Evolutionary conservation across 495 filamentous ascomycete genomes (phyloP).

Genomic region (Saxophila tyrrhenica): DNA sequence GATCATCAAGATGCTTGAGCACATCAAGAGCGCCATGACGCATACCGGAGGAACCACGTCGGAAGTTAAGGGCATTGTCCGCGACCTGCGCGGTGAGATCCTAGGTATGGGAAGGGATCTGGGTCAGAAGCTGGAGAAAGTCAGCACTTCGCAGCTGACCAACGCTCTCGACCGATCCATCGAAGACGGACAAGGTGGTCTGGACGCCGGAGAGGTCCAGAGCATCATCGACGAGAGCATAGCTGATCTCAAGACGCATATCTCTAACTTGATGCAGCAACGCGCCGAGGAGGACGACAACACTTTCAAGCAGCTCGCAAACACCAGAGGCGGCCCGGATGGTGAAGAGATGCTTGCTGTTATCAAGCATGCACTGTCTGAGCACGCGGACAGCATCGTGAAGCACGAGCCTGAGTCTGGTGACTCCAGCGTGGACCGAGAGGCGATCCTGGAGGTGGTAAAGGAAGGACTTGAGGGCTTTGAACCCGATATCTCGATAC

Average conservation of each 20-base stretch:
- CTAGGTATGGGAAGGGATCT: conserved; percentile 86
- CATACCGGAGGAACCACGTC: conserved; percentile 76
- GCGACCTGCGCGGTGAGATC: conserved; percentile 83
- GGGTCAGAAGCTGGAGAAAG: conserved; percentile 66
- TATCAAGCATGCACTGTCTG: conserved; percentile 64
- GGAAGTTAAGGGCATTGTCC: conserved; percentile 79
- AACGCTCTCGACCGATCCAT: conserved; percentile 35
- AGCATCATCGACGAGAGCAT: conserved; percentile 69
- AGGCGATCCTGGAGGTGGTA: conserved; percentile 76
- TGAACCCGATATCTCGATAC: conserved; percentile 80
- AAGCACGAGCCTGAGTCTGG: conserved; percentile 7
- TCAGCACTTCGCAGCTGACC: conserved; percentile 14
- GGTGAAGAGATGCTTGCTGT: conserved; percentile 71
- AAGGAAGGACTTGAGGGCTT: conserved; percentile 82
- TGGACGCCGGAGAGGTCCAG: conserved; percentile 57
- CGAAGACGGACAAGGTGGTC: conserved; percentile 37
- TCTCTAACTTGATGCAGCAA: conserved; percentile 64
- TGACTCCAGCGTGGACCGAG: conserved; percentile 45
- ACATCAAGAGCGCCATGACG: conserved; percentile 76
- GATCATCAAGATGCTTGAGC: conserved; percentile 61
- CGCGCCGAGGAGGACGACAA: conserved; percentile 41
- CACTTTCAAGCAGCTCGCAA: conserved; percentile 14
- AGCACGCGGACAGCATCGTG: conserved; percentile 30
- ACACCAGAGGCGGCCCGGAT: conserved; percentile 45
- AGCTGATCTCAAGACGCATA: conserved; percentile 65